Base-by-base conservation (phyloP, 2,329 filamentous ascomycete species). In the Raffaelea arxii region DNA sequence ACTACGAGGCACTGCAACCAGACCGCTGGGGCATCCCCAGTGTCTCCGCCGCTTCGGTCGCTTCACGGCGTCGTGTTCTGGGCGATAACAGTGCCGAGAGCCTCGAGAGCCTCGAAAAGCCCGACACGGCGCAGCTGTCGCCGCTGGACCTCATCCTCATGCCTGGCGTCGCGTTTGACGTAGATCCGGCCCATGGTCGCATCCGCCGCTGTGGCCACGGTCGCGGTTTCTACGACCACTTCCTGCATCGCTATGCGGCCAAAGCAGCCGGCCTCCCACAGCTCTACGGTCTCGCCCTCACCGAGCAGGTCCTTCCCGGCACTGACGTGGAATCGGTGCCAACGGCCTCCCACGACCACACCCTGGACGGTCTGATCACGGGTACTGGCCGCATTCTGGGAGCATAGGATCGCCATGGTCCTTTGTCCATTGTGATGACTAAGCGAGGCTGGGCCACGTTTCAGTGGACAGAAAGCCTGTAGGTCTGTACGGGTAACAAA, bases 1-100 rank as follows among this genome's bases (percentile, higher is more conserved):
- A 98, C 62, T 95, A 90, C 62, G 78, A 88, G 52, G 77, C 77
- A 22, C 70, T 97, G 49, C 67, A 80, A 58, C 74, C 75, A 36
- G 92, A 98, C 64, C 80, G 76, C 61, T 98, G 92, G 92, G 90
- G 89, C 10, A 98, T 98, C 53, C 92, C 92, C n/a, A 91, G 85
- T 25, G 77, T 94, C 48, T 73, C 79, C 50, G 68, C 74, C 43
- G 70, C 75, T 19, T 84, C 84, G 2, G 72, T 94, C 3, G 62
- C 72, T 41, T 65, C 71, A 50, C 77, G 90, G 55, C 74, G 79
- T 54, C 87, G 90, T 55, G 82, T 88, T 49, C 77, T 94, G 46
- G 84, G 84, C 36, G 78, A 77, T 12, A 66, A n/a, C n/a, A n/a
- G 68, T 2, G 80, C 68, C 35, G 63, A 59, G 22, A 16, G 11